phyloP scores from a whole-genome alignment of 176 grass and related monocot species.

The Guadua angustifolia region DNA sequence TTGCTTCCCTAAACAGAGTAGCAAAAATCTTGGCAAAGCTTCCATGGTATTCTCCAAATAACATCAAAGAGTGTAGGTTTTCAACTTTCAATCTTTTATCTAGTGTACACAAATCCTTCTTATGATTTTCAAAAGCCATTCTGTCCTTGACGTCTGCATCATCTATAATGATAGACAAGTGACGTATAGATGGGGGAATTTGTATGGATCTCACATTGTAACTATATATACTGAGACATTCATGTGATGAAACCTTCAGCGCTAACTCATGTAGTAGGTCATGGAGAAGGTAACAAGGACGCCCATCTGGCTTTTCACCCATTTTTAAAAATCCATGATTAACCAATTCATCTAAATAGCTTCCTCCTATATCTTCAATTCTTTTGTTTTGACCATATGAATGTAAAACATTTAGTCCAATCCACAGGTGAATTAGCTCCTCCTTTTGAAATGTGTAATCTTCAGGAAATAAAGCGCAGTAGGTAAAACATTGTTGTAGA shows the following conservation, averaged over 20 bases:
- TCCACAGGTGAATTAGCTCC: constrained; percentile 42
- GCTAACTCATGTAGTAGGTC: constrained; percentile 43
- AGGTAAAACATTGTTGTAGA: constrained; percentile 43
- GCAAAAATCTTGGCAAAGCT: neutral
- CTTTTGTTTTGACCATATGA: neutral
- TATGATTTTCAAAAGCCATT: neutral
- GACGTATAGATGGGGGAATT: constrained; percentile 1
- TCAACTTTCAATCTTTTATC: neutral
- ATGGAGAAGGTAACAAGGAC: neutral
- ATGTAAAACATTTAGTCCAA: neutral
- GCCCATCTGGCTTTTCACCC: neutral
- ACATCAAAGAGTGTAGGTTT: constrained; percentile 24
- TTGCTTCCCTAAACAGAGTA: neutral
- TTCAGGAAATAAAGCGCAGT: constrained; percentile 45
- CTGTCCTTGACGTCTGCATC: neutral
- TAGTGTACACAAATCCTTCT: neutral
- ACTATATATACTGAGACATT: constrained; percentile 28
- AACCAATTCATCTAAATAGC: constrained; percentile 1
- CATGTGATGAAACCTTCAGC: constrained; percentile 2
- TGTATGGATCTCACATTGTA: neutral
- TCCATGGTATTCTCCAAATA: constrained; percentile 26
- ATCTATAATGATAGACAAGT: constrained; percentile 37
- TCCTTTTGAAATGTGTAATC: neutral
- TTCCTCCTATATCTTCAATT: neutral
- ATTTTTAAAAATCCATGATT: neutral